Conservation (phyloP, 2,329 filamentous ascomycete genomes). For the Anthostomella pinea region DNA sequence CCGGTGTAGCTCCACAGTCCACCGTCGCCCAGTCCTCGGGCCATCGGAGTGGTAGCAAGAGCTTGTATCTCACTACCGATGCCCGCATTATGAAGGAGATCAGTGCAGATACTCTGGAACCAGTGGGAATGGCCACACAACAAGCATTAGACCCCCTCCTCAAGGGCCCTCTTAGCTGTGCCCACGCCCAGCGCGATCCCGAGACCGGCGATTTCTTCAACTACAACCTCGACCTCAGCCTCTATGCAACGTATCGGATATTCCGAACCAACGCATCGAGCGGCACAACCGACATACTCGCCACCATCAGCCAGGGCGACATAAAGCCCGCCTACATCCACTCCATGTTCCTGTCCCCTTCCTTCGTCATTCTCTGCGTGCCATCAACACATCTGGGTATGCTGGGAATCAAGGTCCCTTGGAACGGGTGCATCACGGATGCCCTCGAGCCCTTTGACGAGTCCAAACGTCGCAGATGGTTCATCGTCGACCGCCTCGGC, state of each 20-base stretch:
- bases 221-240: constrained; percentile 70
- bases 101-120: constrained; percentile 69
- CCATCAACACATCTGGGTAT: constrained; percentile 62
- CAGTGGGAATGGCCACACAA: constrained; percentile 62
- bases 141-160: constrained; percentile 63
- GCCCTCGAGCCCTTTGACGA: constrained; percentile 63
- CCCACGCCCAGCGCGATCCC: constrained; percentile 71
- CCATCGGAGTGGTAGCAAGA: constrained; percentile 41
- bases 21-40: constrained; percentile 24
- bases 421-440: constrained; percentile 65
- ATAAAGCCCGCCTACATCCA: constrained; percentile 71
- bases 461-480: constrained; percentile 61
- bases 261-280: constrained; percentile 63
- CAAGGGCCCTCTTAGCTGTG: constrained; percentile 62
- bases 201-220: constrained; percentile 75
- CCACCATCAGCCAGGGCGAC: constrained; percentile 54
- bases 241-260: constrained; percentile 60
- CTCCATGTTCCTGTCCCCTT: constrained; percentile 70
- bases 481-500: constrained; percentile 65
- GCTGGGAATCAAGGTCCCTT: constrained; percentile 59
- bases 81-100: constrained; percentile 56
- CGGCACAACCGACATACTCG: constrained; percentile 67
- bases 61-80: constrained; percentile 58
- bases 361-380: constrained; percentile 70
- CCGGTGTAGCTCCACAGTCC: constrained; percentile 43